phyloP scores from a whole-genome alignment of 305 asterid species.

The Petunia hybrid region DNA sequence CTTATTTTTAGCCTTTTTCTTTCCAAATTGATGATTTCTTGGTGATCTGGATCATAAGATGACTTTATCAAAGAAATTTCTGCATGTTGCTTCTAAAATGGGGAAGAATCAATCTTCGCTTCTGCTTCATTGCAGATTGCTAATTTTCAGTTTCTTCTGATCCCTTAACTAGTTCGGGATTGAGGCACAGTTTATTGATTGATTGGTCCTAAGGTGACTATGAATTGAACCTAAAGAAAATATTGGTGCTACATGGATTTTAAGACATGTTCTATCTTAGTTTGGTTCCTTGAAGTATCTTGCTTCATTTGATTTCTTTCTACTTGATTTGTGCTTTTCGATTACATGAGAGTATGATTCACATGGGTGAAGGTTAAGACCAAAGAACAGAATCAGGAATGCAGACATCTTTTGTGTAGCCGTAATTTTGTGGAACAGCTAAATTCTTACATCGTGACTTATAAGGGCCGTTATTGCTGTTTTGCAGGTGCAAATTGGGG shows the following conservation, averaged over 20 bases:
- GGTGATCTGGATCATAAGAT: too few species aligned
- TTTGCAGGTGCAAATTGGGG: slow-evolving; percentile 83
- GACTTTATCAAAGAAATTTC: too few species aligned
- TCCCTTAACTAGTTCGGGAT: neutral
- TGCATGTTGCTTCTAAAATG: slow-evolving; percentile 32
- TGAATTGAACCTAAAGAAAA: too few species aligned
- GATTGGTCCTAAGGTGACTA: neutral
- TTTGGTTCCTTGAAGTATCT: neutral
- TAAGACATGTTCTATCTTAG: neutral
- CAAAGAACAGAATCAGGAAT: neutral
- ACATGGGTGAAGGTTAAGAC: neutral
- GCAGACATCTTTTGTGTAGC: neutral
- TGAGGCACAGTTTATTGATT: neutral
- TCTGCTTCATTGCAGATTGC: too few species aligned
- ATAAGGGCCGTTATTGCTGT: slow-evolving; percentile 32
- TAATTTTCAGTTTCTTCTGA: neutral
- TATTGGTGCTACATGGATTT: too few species aligned
- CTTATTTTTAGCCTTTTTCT: slow-evolving; percentile 26
- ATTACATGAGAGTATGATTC: neutral
- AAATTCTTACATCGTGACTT: neutral
- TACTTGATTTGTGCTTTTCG: neutral
- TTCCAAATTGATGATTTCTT: slow-evolving; percentile 31
- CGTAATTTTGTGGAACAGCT: neutral
- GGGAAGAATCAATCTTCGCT: slow-evolving; percentile 34
- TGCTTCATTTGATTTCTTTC: neutral